These are phyloP conservation scores for Alternaria consortialis DNA, from an alignment of 2,329 filamentous ascomycete species.

Conservation along the genomic window DNA sequence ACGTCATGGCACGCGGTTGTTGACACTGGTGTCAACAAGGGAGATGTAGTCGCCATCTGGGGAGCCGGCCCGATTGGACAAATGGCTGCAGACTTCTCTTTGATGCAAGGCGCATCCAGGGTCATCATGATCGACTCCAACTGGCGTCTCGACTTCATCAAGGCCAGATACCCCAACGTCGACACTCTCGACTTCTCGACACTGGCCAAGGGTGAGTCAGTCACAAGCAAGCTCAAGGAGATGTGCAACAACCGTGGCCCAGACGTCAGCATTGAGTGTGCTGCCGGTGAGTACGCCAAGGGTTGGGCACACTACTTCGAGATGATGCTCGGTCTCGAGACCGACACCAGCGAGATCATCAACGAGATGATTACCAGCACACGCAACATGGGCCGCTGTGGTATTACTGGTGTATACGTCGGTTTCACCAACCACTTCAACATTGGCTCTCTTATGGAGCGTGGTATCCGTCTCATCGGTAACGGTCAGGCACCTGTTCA, in stretches of 20 bases:
- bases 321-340: conserved; percentile 73
- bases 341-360: conserved; percentile 81
- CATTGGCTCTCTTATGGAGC: conserved; percentile 84
- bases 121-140: conserved; percentile 83
- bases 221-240: conserved; percentile 77
- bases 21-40: conserved; percentile 81
- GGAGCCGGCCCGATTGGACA: conserved; percentile 88
- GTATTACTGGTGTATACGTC: conserved; percentile 77
- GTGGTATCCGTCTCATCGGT: conserved; percentile 80
- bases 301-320: conserved; percentile 69
- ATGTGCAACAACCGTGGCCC: conserved; percentile 74
- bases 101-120: conserved; percentile 75
- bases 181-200: conserved; percentile 75
- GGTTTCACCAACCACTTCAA: conserved; percentile 81
- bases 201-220: conserved; percentile 68
- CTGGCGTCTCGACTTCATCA: conserved; percentile 74
- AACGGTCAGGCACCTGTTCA: conserved; percentile 78
- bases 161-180: conserved; percentile 70
- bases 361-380: conserved; percentile 84
- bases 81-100: conserved; percentile 73
- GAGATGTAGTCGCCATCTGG: conserved; percentile 83
- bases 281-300: conserved; percentile 70
- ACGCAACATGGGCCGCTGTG: conserved; percentile 74
- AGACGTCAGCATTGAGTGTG: conserved; percentile 76
- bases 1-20: conserved; percentile 86